Base-by-base conservation (phyloP, 1,284 basidiomycete species). In the Ustilago tritici region DNA sequence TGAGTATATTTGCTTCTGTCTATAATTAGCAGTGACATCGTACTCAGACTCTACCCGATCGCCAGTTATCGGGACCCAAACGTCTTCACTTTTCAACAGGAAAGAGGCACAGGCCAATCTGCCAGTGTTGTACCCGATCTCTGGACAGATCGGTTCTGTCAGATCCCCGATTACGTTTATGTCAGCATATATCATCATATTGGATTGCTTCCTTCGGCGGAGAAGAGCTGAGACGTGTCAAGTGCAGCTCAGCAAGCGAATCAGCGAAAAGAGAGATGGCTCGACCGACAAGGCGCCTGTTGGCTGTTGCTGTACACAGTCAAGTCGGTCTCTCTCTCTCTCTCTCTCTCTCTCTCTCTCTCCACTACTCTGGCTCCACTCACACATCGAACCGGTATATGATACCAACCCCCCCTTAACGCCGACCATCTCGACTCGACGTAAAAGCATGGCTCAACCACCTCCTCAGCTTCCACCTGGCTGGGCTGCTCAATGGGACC, bases 401-500 rank as follows among this genome's bases (percentile, higher is more conserved):
- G 31, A 28, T 28, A 28, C 23, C 23, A 28, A 28, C 23, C 23
- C 23, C 23, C 17, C 19, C 38, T 12, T 47, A 46, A 32, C 46
- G 32, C 11, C 41, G 46, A 53, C 47, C 23, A 12, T 56, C 55
- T 32, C 38, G 6, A n/a, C 35, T 40, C 38, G 15, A n/a, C 15
- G 52, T 31, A 15, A 19, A 53, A 52, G 19, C 12, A 78, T 78
- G 76, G 61, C 76, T 55, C 72, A 75, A 62, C 65, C 72, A 28
- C 67, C 83, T 57, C 82, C 82, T 49, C 70, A 70, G 60, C 88
- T 96, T 56, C 94, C 94, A 72, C 92, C 92, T 74, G 95, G 94
- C 60, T 96, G 94, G 94, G 89, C 90, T 78, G 91, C 93, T 83
- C 92, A 95, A 89, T 95, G 94, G 95, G 93, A 96, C 87, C 89